phyloP scores from a whole-genome alignment of 441 rosid genomes.

The Erodium moschatum region DNA sequence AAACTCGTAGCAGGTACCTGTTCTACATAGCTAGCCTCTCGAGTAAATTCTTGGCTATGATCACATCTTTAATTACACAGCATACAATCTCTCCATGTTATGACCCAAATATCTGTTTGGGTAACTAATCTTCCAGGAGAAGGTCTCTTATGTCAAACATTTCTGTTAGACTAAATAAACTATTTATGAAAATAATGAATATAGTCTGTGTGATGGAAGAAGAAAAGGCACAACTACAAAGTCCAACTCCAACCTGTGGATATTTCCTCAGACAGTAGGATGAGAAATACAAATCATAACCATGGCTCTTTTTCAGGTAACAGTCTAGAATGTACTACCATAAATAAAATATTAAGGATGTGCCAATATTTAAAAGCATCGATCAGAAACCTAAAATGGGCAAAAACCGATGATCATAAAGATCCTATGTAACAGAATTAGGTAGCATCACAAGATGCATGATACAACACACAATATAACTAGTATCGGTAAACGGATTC shows the following conservation, averaged over 20 bases:
- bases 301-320: neutral
- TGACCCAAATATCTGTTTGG: neutral
- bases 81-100: neutral
- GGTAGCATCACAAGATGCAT: neutral
- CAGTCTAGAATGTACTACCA: neutral
- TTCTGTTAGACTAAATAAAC: neutral
- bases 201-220: neutral
- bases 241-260: neutral
- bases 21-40: neutral
- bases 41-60: neutral
- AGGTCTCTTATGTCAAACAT: neutral
- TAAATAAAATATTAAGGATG: neutral
- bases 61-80: neutral
- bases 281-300: neutral
- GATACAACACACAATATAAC: neutral
- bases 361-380: neutral
- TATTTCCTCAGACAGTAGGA: neutral
- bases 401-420: neutral
- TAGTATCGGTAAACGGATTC: neutral
- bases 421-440: constrained; percentile 5
- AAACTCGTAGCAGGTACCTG: neutral
- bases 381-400: neutral
- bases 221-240: neutral
- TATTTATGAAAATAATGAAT: neutral
- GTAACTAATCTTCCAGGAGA: constrained; percentile 1